A percentile compares a stretch with the other conserved stretches of the same genome.
Evolutionary conservation across 2,329 filamentous ascomycete genomes (phyloP).

Genomic region (Hymenoscyphus repandus): DNA sequence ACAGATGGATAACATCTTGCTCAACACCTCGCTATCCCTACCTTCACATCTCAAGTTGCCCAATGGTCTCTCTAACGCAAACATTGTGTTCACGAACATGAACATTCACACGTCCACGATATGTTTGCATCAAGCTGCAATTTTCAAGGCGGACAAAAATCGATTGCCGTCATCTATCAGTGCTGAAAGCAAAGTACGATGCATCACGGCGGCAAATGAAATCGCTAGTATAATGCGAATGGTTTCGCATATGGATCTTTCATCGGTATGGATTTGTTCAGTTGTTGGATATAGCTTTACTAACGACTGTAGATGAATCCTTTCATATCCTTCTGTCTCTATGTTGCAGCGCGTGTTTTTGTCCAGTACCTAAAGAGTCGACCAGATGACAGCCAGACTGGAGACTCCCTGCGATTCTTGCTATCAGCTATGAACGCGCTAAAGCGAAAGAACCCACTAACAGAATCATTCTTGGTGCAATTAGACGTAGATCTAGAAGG

Average conservation of each 20-base stretch:
- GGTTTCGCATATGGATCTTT: constrained; percentile 84
- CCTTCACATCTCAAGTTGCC: constrained; percentile 77
- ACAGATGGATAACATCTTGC: constrained; percentile 80
- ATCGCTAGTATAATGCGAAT: constrained; percentile 94
- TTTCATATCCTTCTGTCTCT: constrained; percentile 91
- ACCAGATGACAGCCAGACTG: constrained; percentile 75
- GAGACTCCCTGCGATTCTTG: constrained; percentile 82
- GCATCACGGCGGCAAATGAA: constrained; percentile 88
- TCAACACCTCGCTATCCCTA: constrained; percentile 81
- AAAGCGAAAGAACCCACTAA: constrained; percentile 82
- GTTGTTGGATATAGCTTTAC: constrained; percentile 8
- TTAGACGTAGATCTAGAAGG: constrained; percentile 86
- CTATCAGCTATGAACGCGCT: constrained; percentile 85
- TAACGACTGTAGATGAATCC: constrained; percentile 72
- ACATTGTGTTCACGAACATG: constrained; percentile 93
- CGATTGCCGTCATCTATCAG: constrained; percentile 70
- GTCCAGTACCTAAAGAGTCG: constrained; percentile 93
- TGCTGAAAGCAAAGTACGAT: constrained; percentile 86
- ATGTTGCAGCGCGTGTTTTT: constrained; percentile 92
- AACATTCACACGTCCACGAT: constrained; percentile 95
- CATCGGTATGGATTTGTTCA: constrained; percentile 53
- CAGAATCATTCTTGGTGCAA: constrained; percentile 91
- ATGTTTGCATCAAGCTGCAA: constrained; percentile 95
- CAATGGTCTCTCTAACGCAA: constrained; percentile 67
- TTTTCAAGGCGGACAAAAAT: constrained; percentile 94